Conservation (phyloP, 345 rosid species). For the Combretum micranthum region DNA sequence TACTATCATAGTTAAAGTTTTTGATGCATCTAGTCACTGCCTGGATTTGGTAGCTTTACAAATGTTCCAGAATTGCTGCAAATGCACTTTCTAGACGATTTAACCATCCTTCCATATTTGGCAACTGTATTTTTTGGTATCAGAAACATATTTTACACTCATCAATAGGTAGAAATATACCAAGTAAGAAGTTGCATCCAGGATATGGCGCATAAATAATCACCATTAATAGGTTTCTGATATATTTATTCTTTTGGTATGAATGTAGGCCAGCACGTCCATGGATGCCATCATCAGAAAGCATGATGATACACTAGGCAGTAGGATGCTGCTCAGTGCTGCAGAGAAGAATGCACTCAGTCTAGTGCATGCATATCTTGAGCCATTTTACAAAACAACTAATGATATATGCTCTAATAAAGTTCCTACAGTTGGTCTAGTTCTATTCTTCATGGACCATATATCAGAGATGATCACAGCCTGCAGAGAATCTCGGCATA, state of each 20-base stretch:
- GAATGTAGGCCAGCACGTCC: constrained; percentile 68
- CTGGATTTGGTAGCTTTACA: too few species aligned
- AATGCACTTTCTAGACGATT: too few species aligned
- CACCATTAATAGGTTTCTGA: too few species aligned
- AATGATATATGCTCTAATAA: constrained; percentile 66
- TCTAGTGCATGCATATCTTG: constrained; percentile 60
- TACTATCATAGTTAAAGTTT: too few species aligned
- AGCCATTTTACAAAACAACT: constrained; percentile 79
- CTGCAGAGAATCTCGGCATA: constrained; percentile 65
- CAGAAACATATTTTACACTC: too few species aligned
- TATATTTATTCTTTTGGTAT: constrained; percentile 1
- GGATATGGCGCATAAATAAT: too few species aligned
- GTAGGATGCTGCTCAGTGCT: constrained; percentile 46
- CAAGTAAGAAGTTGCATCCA: too few species aligned
- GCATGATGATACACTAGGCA: constrained; percentile 50
- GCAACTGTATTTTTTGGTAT: too few species aligned
- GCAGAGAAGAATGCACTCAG: constrained; percentile 57
- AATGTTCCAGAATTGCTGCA: too few species aligned
- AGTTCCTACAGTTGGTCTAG: constrained; percentile 70
- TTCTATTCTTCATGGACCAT: constrained; percentile 95
- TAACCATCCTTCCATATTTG: too few species aligned
- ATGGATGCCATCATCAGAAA: constrained; percentile 73
- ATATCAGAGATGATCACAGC: constrained; percentile 65
- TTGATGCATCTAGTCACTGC: too few species aligned
- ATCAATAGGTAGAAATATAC: too few species aligned